A percentile compares a stretch with the other conserved stretches of the same genome.
Conservation (phyloP, 2,329 filamentous ascomycete species). For the Pseudofabraea citricarpa region DNA sequence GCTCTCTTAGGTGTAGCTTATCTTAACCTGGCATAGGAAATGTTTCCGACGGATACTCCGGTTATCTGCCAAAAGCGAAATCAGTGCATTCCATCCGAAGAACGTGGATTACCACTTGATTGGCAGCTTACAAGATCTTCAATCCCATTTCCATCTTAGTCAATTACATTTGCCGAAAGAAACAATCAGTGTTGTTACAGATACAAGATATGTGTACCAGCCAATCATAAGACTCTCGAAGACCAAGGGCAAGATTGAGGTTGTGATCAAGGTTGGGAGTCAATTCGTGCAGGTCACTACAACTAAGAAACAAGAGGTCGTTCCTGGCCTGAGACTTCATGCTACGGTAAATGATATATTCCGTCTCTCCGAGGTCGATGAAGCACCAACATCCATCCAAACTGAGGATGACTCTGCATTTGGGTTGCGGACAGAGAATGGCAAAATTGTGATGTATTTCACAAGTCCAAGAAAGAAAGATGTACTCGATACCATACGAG, state of each 20-base stretch:
- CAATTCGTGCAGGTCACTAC: conserved; percentile 69
- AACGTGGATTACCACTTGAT: conserved; percentile 64
- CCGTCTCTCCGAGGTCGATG: conserved; percentile 61
- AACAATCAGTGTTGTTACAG: conserved; percentile 63
- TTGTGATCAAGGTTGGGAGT: conserved; percentile 62
- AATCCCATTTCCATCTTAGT: conserved; percentile 61
- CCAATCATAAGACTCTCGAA: conserved; percentile 62
- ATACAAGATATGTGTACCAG: conserved; percentile 61
- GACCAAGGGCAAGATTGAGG: conserved; percentile 66
- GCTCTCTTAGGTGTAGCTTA: conserved; percentile 51
- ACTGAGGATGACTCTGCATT: conserved; percentile 65
- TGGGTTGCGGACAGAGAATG: conserved; percentile 62
- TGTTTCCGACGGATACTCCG: conserved; percentile 60
- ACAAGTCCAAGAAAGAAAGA: conserved; percentile 61
- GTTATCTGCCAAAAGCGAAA: conserved; percentile 55
- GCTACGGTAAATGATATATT: conserved; percentile 68
- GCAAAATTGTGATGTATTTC: conserved; percentile 69
- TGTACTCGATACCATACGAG: conserved; percentile 57
- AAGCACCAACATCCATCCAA: conserved; percentile 59
- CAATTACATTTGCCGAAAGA: conserved; percentile 65
- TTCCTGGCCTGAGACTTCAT: conserved; percentile 55
- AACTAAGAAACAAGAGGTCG: conserved; percentile 62
- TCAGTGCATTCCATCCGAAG: conserved; percentile 55
- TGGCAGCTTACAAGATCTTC: conserved; percentile 60
- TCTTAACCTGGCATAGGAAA: conserved; percentile 37